Base-by-base conservation (phyloP, 805 yeast species). In the Hanseniaspora taiwanica region DNA sequence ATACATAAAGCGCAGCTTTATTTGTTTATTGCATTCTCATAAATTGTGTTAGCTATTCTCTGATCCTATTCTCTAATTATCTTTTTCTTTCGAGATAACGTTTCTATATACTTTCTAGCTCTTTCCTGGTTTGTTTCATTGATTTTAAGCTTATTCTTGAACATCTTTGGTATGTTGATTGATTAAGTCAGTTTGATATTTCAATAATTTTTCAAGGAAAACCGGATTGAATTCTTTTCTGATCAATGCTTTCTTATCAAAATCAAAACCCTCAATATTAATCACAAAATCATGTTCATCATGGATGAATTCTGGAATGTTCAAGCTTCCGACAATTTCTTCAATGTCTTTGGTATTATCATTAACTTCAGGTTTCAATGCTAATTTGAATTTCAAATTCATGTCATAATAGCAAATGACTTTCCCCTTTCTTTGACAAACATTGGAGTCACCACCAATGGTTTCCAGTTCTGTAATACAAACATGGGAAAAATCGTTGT, bases 391-490 rank as follows among this genome's bases (percentile, higher is more conserved):
- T 46, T 63, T 66, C 36, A 81, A 55, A 35, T 63, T 62, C 67
- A 81, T 55, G 53, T 82, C 93, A 51, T 72, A 81, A 38, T 81
- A 77, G 53, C 89, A 81, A 50, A 75, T 71, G 20, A 78, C 83
- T 58, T 76, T 79, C 7, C 89, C 89, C 59, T 82, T 82, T 63
- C 93, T 72, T 58, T 82, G 89, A 18, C 84, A 77, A 12, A 82
- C 87, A 51, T 81, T 82, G 50, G 91, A 80, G 56, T 82, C 91
- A 18, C 93, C 93, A 2, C 65, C 51, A 16, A 59, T 59, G 35
- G 77, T 50, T 7, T 57, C 46, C 23, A 62, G 55, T 8, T 33
- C 21, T n/a, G 13, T 13, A n/a, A 29, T 18, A 18, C 14, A 29
- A 5, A 29, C 33, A 3, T n/a, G 33, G n/a, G 38, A 46, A 24